These are phyloP conservation scores for Pichia cactophila DNA, from an alignment of 1,139 yeast genomes.

Conservation along the genomic window DNA sequence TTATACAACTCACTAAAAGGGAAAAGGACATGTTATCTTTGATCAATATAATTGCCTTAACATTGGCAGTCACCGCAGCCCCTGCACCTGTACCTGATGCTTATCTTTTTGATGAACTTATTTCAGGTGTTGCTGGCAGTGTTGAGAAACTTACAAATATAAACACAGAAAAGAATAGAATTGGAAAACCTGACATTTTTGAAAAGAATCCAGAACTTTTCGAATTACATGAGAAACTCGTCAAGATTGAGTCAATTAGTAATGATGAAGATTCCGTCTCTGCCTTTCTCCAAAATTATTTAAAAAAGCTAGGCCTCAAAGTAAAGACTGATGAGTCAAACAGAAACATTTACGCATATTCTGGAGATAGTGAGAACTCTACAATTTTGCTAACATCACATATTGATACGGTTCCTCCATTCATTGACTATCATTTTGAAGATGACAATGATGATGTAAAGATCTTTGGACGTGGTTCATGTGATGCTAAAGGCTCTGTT, in stretches of 20 bases:
- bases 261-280: slow-evolving; percentile 22
- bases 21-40: background rate
- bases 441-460: slow-evolving; percentile 33
- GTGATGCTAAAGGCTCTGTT: slow-evolving; percentile 64
- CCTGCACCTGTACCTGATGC: slow-evolving; percentile 3
- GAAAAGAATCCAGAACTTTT: slow-evolving; percentile 17
- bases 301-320: slow-evolving; percentile 26
- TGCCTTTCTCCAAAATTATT: slow-evolving; percentile 16
- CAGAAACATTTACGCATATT: slow-evolving; percentile 52
- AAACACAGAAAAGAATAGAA: background rate
- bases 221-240: slow-evolving; percentile 22
- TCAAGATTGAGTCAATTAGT: slow-evolving; percentile 22
- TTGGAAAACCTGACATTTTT: slow-evolving; percentile 7
- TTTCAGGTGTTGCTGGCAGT: background rate
- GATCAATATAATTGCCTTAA: background rate
- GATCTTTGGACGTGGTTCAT: slow-evolving; percentile 59
- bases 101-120: background rate
- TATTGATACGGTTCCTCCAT: slow-evolving; percentile 70
- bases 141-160: slow-evolving; percentile 2
- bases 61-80: slow-evolving; percentile 5
- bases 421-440: slow-evolving; percentile 38
- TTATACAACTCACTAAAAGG: background rate
- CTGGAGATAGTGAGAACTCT: slow-evolving; percentile 39
- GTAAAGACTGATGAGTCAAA: slow-evolving; percentile 36
- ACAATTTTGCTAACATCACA: slow-evolving; percentile 53